Conservation (phyloP, 2,329 filamentous ascomycete species). For the Cercospora brassicicola region DNA sequence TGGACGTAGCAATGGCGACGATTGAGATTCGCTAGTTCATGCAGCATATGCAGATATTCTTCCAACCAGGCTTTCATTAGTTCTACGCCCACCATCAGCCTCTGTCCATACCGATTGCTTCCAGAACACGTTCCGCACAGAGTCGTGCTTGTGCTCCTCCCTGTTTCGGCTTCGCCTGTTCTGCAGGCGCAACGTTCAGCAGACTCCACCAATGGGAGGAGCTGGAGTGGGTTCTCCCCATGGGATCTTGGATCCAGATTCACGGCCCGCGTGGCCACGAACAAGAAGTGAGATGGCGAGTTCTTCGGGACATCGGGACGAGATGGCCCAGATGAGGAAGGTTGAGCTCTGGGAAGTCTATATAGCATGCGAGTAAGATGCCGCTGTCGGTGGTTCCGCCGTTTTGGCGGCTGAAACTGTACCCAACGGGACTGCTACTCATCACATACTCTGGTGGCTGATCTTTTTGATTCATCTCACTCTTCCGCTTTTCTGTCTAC, state of each 20-base stretch:
- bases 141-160: background rate
- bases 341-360: background rate
- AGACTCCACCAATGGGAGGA: background rate
- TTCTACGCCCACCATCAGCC: background rate
- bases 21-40: conserved; percentile 16
- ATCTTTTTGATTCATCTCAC: background rate
- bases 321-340: background rate
- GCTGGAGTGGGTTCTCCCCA: background rate
- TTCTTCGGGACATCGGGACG: background rate
- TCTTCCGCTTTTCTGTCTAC: background rate
- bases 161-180: background rate
- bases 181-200: background rate
- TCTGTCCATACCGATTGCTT: background rate
- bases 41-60: background rate
- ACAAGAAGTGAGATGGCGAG: background rate
- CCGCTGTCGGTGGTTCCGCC: background rate
- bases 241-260: conserved; percentile 2
- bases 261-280: background rate
- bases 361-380: background rate
- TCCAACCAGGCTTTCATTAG: background rate
- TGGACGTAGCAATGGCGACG: conserved; percentile 26
- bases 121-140: background rate
- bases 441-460: background rate
- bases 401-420: conserved; percentile 1
- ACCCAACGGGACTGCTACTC: background rate